Base-by-base conservation (phyloP, 768 basidiomycete genomes). In the Floccularia luteovirens region DNA sequence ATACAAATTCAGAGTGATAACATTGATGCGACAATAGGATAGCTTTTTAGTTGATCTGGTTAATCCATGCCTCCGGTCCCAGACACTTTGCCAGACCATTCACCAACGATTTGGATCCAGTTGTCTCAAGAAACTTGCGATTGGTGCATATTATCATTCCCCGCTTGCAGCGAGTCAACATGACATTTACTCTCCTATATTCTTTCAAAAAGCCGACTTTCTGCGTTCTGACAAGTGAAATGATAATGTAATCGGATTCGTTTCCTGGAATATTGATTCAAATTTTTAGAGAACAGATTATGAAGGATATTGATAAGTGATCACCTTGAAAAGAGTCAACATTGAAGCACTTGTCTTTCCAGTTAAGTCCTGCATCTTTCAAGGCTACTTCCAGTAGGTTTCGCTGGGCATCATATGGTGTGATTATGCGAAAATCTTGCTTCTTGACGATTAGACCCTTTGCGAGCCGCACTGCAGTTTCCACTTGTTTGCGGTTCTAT, bases 311-410 rank as follows among this genome's bases (percentile, higher is more conserved):
- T n/a, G n/a, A n/a, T n/a, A n/a, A n/a, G n/a, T n/a, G n/a, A n/a
- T n/a, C 48, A 76, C 83, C 84, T 70, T 88, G 86, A 48, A 87
- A 88, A 1, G 80, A 75, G 49, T 88, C 85, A 20, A 88, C 77
- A 54, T 82, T 86, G 62, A 83, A 88, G 39, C 77, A 77, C 39
- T 66, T 79, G 44, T 85, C 68, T 27, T 72, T 52, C 74, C 74
- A 79, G 1, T 60, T 49, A 0, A 87, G 55, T 0, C 65, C 59
- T 24, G 58, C 57, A 0, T 42, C 30, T 47, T 79, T 68, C 10
- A 88, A 56, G 6, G 57, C 54, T 1, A 57, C 57, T 50, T 85
- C 79, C 12, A 88, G 52, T 4, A 51, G 41, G 11, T 60, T 63
- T 6, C 82, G 68, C 53, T 88, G 86, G 4, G 74, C 70, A 55